These are phyloP conservation scores for Microstegium vimineum DNA, from an alignment of 176 grass and related monocot genomes.

Conservation along the genomic window DNA sequence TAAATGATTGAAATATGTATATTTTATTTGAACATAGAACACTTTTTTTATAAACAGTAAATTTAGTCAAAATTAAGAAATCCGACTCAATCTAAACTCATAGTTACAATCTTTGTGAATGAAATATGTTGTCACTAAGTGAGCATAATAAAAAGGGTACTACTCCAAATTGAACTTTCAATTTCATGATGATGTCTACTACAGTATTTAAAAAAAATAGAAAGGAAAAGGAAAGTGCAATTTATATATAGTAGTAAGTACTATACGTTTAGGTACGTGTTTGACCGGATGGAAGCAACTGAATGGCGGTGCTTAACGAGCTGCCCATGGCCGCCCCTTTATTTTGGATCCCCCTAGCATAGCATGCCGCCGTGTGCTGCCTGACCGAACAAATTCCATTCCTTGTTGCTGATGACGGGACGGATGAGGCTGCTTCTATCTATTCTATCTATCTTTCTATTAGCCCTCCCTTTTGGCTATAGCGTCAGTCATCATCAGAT, in stretches of 20 bases:
- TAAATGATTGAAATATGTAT: no score
- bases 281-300: not conserved
- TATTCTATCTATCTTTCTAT: not conserved
- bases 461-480: not conserved
- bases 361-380: not conserved
- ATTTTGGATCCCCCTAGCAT: not conserved
- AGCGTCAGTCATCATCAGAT: not conserved
- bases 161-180: not conserved
- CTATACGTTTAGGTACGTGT: not conserved
- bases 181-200: not conserved
- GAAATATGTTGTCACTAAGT: no score
- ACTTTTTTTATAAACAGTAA: no score
- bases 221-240: not conserved
- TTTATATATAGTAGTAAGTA: not conserved
- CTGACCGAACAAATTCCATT: constrained; percentile 14
- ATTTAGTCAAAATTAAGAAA: no score
- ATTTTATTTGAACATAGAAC: no score
- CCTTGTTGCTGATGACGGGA: not conserved
- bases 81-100: no score
- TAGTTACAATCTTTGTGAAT: no score
- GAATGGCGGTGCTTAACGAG: not conserved
- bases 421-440: not conserved
- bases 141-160: not conserved
- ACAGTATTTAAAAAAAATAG: no score
- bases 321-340: not conserved